Percentiles rank a stretch among this genome's conserved stretches.
Evolutionary conservation across 345 rosid genomes (phyloP).

Genomic region (Microthlaspi erraticum): DNA sequence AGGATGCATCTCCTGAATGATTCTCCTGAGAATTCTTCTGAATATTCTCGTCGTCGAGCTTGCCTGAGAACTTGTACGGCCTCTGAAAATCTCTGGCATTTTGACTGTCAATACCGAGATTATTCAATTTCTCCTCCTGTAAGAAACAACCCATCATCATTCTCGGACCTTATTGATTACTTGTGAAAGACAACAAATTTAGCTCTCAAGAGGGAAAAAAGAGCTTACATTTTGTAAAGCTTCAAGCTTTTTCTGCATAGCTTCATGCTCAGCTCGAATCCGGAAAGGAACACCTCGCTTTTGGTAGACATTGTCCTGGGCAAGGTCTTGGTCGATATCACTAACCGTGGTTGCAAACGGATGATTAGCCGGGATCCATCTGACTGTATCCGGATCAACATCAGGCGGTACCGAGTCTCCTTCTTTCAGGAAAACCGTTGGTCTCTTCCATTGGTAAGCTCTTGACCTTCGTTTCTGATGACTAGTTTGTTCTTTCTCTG

Average conservation of each 20-base stretch:
- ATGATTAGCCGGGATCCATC: conserved; percentile 99
- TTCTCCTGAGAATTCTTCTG: conserved; percentile 50
- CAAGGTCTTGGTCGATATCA: conserved; percentile 88
- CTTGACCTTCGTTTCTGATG: conserved; percentile 95
- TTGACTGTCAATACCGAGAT: conserved; percentile 62
- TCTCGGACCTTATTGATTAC: background rate
- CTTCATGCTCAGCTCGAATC: conserved; percentile 92
- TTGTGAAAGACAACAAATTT: background rate
- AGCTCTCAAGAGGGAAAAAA: background rate
- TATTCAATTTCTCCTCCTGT: conserved; percentile 89
- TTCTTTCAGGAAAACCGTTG: conserved; percentile 85
- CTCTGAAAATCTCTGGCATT: conserved; percentile 78
- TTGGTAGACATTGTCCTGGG: conserved; percentile 88
- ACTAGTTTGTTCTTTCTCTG: conserved; percentile 68
- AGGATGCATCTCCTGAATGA: conserved; percentile 49
- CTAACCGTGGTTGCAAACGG: conserved; percentile 92
- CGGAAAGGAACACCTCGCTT: conserved; percentile 94
- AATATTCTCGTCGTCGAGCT: conserved; percentile 44
- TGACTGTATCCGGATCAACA: conserved; percentile 85
- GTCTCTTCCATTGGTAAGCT: conserved; percentile 97
- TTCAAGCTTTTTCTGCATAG: conserved; percentile 83
- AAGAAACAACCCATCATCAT: conserved; percentile 22
- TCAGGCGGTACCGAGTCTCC: conserved; percentile 88
- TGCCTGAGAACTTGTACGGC: conserved; percentile 62
- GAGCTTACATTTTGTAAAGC: conserved; percentile 72